Base-by-base conservation (phyloP, 164 flowering plant genomes). In the Hamamelis virginiana region DNA sequence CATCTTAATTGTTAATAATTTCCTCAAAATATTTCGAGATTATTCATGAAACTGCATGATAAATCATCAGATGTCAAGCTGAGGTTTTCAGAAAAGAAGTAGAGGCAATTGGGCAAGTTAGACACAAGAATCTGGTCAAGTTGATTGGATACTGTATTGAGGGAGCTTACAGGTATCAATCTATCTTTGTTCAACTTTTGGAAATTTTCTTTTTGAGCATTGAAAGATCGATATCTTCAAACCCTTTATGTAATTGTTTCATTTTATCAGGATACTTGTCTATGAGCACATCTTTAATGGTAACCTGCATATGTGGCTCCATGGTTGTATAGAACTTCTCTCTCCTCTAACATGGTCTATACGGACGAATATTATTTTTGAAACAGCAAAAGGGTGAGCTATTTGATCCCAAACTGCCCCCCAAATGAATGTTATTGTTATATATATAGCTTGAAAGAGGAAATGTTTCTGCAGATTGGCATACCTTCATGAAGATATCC, bases 401-500 rank as follows among this genome's bases (percentile, higher is more conserved):
- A 26, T 48, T 12, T 48, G 43, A 19, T 67, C 38, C 62, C 33
- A 5, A 9, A 11, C 13, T 23, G 57, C 26, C 41, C 41, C 41
- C 2, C 6, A 2, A 33, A 33, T 33, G 41, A 6, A 33, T 33
- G 41, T 33, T 33, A 6, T 5, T 19, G 41, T 68, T 11, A 21
- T 41, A n/a, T 10, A 28, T 38, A 15, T 59, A 47, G 27, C 16
- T 33, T 46, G 53, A n/a, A 14, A 18, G 22, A 25, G 18, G 12
- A 13, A 64, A 12, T 68, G 68, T 56, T 58, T 71, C 41, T 51
- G 56, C 81, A 86, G 90, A 45, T 71, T 86, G 76, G 82, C 81
- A 8, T 84, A 86, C 65, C 83, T 84, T n/a, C 88, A 86, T 58
- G 87, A 84, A 69, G 88, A 81, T 63, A 62, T 72, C 1, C 83